These are phyloP conservation scores for Penicillium sp. DNA, from an alignment of 2,329 filamentous ascomycete species.

Conservation along the genomic window DNA sequence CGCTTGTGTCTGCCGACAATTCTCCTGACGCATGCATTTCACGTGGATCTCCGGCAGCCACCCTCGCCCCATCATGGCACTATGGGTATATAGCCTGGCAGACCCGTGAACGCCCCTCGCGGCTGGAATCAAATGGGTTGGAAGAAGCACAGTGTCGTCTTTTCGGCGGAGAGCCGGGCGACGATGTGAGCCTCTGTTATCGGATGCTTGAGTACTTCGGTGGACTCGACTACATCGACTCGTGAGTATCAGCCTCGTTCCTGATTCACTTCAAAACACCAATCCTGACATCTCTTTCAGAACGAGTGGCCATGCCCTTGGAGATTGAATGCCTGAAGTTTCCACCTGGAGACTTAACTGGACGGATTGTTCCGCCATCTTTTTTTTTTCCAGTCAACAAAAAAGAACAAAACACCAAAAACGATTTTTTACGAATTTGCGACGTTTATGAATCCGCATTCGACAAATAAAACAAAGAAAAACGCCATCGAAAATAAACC, in stretches of 20 bases:
- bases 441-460: constrained; percentile 19
- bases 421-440: constrained; percentile 18
- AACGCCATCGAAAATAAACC: constrained; percentile 13
- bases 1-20: constrained; percentile 19
- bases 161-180: constrained; percentile 46
- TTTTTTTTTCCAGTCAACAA: constrained; percentile 10
- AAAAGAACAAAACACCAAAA: constrained; percentile 16
- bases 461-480: constrained; percentile 17
- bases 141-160: constrained; percentile 46
- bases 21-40: constrained; percentile 19
- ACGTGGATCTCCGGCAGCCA: constrained; percentile 27
- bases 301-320: constrained; percentile 24
- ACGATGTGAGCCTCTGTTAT: constrained; percentile 46
- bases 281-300: constrained; percentile 21
- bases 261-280: constrained; percentile 2
- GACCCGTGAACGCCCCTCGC: constrained; percentile 33
- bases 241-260: constrained; percentile 30
- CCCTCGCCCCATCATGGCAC: constrained; percentile 43
- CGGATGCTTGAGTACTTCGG: constrained; percentile 52
- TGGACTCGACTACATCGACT: constrained; percentile 49
- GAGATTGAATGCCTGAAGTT: constrained; percentile 23
- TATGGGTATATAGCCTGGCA: constrained; percentile 43
- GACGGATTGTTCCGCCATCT: not conserved
- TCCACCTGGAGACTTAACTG: not conserved
- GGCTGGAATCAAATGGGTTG: constrained; percentile 28